Evolutionary conservation across 768 basidiomycete genomes (phyloP), one percentile per base, ranked within the genome.

Genomic region (Hypholoma fasciculare): DNA sequence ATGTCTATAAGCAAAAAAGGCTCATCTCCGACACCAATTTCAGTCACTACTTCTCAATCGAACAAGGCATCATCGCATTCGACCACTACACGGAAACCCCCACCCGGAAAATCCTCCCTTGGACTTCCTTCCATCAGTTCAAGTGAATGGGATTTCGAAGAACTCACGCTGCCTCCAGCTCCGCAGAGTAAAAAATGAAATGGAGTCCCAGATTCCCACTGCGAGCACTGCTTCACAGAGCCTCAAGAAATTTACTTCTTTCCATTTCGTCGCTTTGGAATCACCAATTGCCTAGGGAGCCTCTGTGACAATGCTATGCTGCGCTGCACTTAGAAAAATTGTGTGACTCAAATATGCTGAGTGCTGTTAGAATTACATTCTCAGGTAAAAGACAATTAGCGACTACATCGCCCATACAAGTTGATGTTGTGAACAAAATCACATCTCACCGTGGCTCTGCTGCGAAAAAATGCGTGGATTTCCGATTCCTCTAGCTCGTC

Each of bases 61-160:
- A 61, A 47, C 49, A 61, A 55, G 20, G 50, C 36, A 23, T 49
- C 57, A 40, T 23, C 56, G 11, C 60, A 54, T 20, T 37, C 49
- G 8, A 26, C 57, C 16, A 49, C 60, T 40, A 47, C 63, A 9
- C 64, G 62, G 7, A 66, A 57, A 49, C 62, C 49, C 47, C 61
- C 58, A 23, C 60, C 59, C 23, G 65, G 68, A 26, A 71, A 68
- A 56, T 73, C 72, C 16, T 57, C 71, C 0, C 72, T 75, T 7
- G 74, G 76, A 27, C 65, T 84, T 4, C 84, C 84, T 7, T 68
- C 79, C 5, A 65, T 85, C 46, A 72, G 71, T 11, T 82, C 82
- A 16, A 73, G 68, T 38, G 83, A 83, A 46, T 86, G 83, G 84
- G 80, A 74, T 38, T 79, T 77, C 50, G 82, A 84, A 62, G 80